Evolutionary conservation across 768 basidiomycete genomes (phyloP), one percentile per base, ranked within the genome.

Genomic region (Lactifluus hygrophoroides): DNA sequence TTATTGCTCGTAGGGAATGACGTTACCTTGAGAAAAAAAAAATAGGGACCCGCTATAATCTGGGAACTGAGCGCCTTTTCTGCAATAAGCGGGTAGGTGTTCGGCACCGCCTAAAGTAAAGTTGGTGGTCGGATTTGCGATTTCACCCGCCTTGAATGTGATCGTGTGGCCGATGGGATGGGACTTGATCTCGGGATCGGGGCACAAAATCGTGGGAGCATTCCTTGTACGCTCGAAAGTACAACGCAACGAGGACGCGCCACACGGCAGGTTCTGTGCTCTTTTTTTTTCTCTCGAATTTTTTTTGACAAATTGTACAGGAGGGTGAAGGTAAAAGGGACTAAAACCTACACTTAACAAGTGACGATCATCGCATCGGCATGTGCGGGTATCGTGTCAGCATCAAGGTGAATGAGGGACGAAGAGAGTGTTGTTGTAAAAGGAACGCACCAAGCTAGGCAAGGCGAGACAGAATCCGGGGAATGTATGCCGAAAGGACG

Each of bases 11-110:
- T 38, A 30, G 27, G n/a, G n/a, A 13, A 32, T 60, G 34, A 54
- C 58, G 58, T 60, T 40, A 60, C 34, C 27, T 50, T 10, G 17
- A 16, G 40, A 60, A 55, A 59, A 60, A 56, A 51, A 60, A 51
- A 17, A 11, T 43, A 38, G 48, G 21, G 59, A 42, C 42, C 35
- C 46, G 47, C 45, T 51, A 38, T 44, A 43, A 60, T 56, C 59
- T 56, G 37, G 46, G 49, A 37, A 45, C n/a, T 49, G 27, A 32
- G 58, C 54, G 58, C 49, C 11, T 42, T n/a, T 30, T 8, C n/a
- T 44, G 27, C 5, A 16, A 5, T 50, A 45, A 51, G 54, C 49
- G 53, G 46, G 38, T 37, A 35, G 16, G 34, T 30, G 35, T 25
- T 43, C 52, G 42, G 54, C 43, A 56, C 28, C 54, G 59, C 49